Evolutionary conservation across 495 filamentous ascomycete genomes (phyloP), one percentile per base, ranked within the genome.

Genomic region (Hypoxylon subgilvum): DNA sequence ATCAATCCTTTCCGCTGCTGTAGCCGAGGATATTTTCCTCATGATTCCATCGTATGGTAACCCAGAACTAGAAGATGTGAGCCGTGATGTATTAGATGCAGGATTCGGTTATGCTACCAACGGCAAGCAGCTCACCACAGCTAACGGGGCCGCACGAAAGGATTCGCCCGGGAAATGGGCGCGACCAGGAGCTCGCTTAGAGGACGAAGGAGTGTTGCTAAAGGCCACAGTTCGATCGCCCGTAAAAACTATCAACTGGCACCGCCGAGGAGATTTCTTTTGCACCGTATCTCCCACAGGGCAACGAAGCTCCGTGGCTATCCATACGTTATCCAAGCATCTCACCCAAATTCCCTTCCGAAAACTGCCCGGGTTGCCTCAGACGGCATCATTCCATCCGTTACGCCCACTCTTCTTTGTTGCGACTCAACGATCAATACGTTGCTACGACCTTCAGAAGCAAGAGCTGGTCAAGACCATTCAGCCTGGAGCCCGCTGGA

Each of bases 251-350:
- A 86, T 98, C 64, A 85, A 84, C 63, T 97, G 91, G 91, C 94
- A 98, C 75, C 86, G 94, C 52, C 85, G 89, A 57, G 94, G 94
- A 62, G 92, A 97, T 71, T 96, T 96, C 78, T 88, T 98, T 70
- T 83, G 91, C 57, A 97, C 92, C 5, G 90, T 96, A 35, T 95
- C 91, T 41, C 92, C 94, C 44, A 69, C 78, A 56, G 80, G 89
- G 57, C 79, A 93, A 74, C 76, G 86, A 72, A 75, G 85, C 77
- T 90, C 95, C n/a, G 89, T 98, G 39, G 85, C 91, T 22, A 96
- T 98, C 68, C 94, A 98, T 78, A 96, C 92, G 1, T 77, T 98
- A 59, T 92, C 90, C 36, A 96, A 93, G 71, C 94, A 98, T 76
- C 80, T 90, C 21, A 95, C 94, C 0, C 95, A 98, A 72, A 86